Base-by-base conservation (phyloP, 306 rosid species). In the Vicia faba region DNA sequence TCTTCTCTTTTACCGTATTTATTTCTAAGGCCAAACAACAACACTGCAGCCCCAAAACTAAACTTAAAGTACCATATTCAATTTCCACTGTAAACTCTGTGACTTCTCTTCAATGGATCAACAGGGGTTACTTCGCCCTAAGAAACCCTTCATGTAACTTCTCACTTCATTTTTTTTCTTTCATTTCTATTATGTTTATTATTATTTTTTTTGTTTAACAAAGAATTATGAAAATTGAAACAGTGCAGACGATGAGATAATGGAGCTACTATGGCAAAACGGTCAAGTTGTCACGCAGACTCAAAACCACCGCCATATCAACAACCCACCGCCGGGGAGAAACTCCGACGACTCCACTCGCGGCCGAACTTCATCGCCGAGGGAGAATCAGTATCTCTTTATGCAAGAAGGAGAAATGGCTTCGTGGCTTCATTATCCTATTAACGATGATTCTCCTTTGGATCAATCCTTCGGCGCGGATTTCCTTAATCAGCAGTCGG, bases 381-480 rank as follows among this genome's bases (percentile, higher is more conserved):
- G 74, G 39, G 65, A 76, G 8, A 77, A 74, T 36, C 82, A 59
- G 0, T 81, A 87, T 33, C 79, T 85, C 4, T 89, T 87, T 60
- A 86, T 89, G 81, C 89, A 87, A 48, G 96, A 92, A 54, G 88
- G 85, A 4, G 96, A 92, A 80, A 89, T 89, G 95, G 72, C 77
- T 43, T 70, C 96, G 0, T 92, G 89, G 95, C 93, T 92, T 64
- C 88, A 89, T 64, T 86, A 72, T 75, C 96, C 92, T 9, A 81
- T 82, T 35, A 85, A 78, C 8, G 85, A 82, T 28, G 63, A 86
- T 84, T 58, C 91, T 80, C 68, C 80, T 1, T 60, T 86, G 39
- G 87, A 86, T 79, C 83, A 70, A 11, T 74, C 14, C 36, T 84
- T 89, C 67, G 66, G 68, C 75, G 54, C 85, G 23, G 92, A 87